These are phyloP conservation scores for Tetraselmis chui DNA, from an alignment of 139 green algal species.

Conservation along the genomic window DNA sequence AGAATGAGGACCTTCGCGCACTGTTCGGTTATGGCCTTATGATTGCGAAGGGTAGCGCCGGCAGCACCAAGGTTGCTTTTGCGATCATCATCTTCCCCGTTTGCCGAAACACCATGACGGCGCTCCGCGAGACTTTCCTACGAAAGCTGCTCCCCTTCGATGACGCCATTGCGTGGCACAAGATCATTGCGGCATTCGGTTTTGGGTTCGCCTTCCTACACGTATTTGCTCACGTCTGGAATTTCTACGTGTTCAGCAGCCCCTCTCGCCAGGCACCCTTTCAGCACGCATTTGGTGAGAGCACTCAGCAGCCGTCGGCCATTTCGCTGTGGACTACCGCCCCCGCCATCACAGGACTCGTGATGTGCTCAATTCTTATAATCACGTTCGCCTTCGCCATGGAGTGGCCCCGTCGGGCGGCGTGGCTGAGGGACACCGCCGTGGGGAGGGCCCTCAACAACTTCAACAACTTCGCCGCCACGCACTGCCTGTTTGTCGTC, in stretches of 20 bases:
- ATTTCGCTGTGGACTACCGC: not conserved
- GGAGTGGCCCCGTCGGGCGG: not conserved
- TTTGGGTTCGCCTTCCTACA: constrained; percentile 7
- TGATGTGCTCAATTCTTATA: not conserved
- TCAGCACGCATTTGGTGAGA: not conserved
- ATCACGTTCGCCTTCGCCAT: constrained; percentile 1
- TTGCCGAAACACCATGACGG: constrained; percentile 21
- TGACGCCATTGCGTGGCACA: constrained; percentile 14
- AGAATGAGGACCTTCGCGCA: not conserved
- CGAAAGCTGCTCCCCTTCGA: constrained; percentile 15
- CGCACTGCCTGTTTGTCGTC: not conserved
- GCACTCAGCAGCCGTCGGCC: not conserved
- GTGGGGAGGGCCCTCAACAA: constrained; percentile 3
- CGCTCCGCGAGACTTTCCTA: constrained; percentile 13
- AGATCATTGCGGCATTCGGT: constrained; percentile 8
- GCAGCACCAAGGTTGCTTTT: constrained; percentile 13
- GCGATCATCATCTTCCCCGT: constrained; percentile 20
- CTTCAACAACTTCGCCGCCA: not conserved
- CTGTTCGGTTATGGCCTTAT: constrained; percentile 11
- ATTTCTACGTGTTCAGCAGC: not conserved
- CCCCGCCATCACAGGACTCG: not conserved
- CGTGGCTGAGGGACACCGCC: constrained; percentile 1
- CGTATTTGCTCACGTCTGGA: constrained; percentile 1
- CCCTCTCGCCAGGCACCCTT: not conserved
- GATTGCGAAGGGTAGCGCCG: constrained; percentile 15